phyloP scores from a whole-genome alignment of 148 eudicot species.

The Chenopodium album region DNA sequence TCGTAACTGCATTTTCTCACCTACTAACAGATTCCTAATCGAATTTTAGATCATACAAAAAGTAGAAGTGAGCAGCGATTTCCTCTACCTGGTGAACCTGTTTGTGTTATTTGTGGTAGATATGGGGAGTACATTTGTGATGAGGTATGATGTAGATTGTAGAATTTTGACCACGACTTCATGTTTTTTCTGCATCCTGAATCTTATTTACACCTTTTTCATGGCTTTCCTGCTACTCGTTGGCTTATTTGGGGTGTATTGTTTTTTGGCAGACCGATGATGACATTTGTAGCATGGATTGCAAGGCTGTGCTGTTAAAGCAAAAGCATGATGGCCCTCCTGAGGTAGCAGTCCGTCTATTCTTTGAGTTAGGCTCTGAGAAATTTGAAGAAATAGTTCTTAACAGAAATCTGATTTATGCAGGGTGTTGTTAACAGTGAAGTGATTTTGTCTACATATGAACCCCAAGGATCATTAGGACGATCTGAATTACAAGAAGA shows the following conservation, averaged over 20 bases:
- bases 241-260: not conserved
- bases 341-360: constrained; percentile 44
- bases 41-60: constrained; percentile 39
- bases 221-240: not conserved
- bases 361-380: not conserved
- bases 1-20: not conserved
- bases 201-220: not conserved
- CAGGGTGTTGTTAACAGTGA: constrained; percentile 36
- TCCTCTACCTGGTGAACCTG: constrained; percentile 80
- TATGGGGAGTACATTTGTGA: constrained; percentile 84
- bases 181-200: not conserved
- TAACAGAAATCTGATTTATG: constrained; percentile 17
- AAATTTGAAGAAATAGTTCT: constrained; percentile 9
- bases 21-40: constrained; percentile 3
- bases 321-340: constrained; percentile 24
- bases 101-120: constrained; percentile 77
- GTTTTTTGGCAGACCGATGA: constrained; percentile 63
- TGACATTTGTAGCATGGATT: constrained; percentile 84
- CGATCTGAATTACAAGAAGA: constrained; percentile 47
- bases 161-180: not conserved
- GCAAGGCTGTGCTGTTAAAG: constrained; percentile 73
- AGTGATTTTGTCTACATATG: constrained; percentile 23
- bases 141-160: constrained; percentile 45
- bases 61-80: constrained; percentile 65
- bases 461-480: constrained; percentile 26